Evolutionary conservation across 75 land plant genomes (phyloP).

Genomic region (Sequoia sempervirens): DNA sequence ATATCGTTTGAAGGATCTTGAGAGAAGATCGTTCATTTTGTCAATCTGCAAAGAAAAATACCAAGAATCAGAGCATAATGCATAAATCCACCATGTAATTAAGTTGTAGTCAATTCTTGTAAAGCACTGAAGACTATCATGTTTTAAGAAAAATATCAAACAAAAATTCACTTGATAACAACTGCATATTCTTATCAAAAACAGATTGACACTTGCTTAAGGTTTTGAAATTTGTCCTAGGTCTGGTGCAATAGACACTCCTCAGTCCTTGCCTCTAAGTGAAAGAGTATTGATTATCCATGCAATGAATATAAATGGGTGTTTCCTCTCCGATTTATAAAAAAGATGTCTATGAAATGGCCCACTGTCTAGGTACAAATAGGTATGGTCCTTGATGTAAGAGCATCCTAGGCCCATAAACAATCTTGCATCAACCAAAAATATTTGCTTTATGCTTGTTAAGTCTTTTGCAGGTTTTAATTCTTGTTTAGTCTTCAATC

Average conservation of each 20-base stretch:
- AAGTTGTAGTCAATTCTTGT: neutral
- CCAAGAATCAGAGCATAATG: neutral
- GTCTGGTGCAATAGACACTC: neutral
- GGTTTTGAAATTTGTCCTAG: neutral
- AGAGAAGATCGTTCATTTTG: constrained; percentile 70
- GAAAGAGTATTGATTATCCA: too few species aligned
- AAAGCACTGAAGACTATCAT: neutral
- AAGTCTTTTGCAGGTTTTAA: too few species aligned
- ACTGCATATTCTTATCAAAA: neutral
- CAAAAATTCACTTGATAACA: neutral
- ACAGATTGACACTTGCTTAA: neutral
- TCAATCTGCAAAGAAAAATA: neutral
- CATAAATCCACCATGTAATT: neutral
- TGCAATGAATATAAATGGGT: too few species aligned
- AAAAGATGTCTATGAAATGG: neutral
- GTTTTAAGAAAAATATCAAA: neutral
- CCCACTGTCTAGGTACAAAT: neutral
- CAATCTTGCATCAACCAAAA: too few species aligned
- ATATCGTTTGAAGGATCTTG: constrained; percentile 56
- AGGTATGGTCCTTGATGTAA: neutral
- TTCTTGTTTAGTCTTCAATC: too few species aligned
- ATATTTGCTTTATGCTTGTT: too few species aligned
- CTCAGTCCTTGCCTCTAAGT: too few species aligned
- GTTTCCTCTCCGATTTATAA: too few species aligned
- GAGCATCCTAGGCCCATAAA: too few species aligned